phyloP scores from a whole-genome alignment of 2,329 filamentous ascomycete genomes.

The Claviceps humidiphila region DNA sequence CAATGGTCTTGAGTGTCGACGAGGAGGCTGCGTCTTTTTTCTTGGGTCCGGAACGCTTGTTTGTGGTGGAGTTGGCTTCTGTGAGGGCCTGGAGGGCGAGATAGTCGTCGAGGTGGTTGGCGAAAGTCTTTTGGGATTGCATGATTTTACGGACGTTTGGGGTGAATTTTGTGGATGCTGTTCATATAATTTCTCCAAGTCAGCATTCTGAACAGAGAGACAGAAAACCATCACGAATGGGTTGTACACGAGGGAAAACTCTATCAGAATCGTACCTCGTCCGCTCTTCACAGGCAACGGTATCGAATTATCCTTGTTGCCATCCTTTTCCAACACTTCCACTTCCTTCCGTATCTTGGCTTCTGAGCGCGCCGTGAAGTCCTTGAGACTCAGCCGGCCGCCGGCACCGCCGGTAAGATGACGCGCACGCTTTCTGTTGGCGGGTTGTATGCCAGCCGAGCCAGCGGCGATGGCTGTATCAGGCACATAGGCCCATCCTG shows the following conservation, averaged over 20 bases:
- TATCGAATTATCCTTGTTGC: conserved; percentile 58
- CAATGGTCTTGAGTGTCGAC: conserved; percentile 9
- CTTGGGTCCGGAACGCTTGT: conserved; percentile 15
- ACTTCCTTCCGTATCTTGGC: conserved; percentile 71
- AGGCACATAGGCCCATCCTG: conserved; percentile 87
- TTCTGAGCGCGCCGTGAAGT: conserved; percentile 70
- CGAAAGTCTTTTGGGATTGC: conserved; percentile 69
- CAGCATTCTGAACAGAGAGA: not conserved
- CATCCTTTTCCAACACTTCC: conserved; percentile 71
- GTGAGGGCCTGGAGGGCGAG: conserved; percentile 45
- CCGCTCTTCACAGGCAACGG: conserved; percentile 46
- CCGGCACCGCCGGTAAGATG: conserved; percentile 35
- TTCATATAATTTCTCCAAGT: not conserved
- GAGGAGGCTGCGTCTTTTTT: conserved; percentile 13
- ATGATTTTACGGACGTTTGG: conserved; percentile 63
- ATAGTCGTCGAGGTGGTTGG: conserved; percentile 71
- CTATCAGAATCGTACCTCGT: conserved; percentile 19
- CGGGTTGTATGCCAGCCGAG: conserved; percentile 36
- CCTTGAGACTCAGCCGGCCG: conserved; percentile 37
- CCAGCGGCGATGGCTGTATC: conserved; percentile 49
- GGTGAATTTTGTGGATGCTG: conserved; percentile 45
- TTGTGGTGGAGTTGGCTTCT: conserved; percentile 21
- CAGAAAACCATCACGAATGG: no score
- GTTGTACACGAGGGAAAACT: no score
- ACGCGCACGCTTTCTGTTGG: conserved; percentile 60